Evolutionary conservation across 2,329 filamentous ascomycete genomes (phyloP).

Genomic region (Lachnellula hyalina): DNA sequence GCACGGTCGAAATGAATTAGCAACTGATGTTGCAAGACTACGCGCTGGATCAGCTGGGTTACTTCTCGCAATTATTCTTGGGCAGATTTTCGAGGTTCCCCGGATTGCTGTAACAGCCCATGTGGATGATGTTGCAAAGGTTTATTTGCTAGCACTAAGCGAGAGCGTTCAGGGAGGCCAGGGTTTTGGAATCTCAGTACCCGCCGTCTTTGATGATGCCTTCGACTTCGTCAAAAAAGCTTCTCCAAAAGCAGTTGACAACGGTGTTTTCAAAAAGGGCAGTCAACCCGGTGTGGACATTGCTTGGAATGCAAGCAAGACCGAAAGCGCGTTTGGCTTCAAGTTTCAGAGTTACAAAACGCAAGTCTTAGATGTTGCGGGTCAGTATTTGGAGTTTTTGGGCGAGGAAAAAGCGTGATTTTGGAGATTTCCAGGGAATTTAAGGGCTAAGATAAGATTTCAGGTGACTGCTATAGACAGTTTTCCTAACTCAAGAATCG

Average conservation of each 20-base stretch:
- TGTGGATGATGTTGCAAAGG: constrained; percentile 19
- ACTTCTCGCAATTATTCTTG: not conserved
- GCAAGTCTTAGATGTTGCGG: constrained; percentile 14
- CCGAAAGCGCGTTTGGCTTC: constrained; percentile 17
- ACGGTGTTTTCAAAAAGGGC: constrained; percentile 11
- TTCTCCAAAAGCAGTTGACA: constrained; percentile 20
- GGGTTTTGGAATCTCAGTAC: constrained; percentile 8
- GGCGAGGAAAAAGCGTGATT: constrained; percentile 6
- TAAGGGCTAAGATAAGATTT: too few relatives aligned
- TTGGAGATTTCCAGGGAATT: not conserved
- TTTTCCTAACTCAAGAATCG: too few relatives aligned
- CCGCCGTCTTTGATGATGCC: constrained; percentile 20
- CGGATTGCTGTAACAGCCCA: constrained; percentile 14
- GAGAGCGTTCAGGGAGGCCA: constrained; percentile 12
- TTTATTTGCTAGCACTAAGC: constrained; percentile 18
- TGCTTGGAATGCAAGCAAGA: constrained; percentile 12
- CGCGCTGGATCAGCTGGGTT: not conserved
- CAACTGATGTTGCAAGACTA: constrained; percentile 8
- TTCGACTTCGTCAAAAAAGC: constrained; percentile 13
- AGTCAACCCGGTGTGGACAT: constrained; percentile 1
- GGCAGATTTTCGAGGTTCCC: not conserved
- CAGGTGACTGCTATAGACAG: too few relatives aligned
- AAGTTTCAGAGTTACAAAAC: constrained; percentile 10
- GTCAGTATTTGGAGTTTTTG: constrained; percentile 16
- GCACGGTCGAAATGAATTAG: constrained; percentile 14